Percentiles rank a stretch among this genome's conserved stretches.
phyloP scores from a whole-genome alignment of 2,329 filamentous ascomycete genomes.

The Lecanicillium sp. region DNA sequence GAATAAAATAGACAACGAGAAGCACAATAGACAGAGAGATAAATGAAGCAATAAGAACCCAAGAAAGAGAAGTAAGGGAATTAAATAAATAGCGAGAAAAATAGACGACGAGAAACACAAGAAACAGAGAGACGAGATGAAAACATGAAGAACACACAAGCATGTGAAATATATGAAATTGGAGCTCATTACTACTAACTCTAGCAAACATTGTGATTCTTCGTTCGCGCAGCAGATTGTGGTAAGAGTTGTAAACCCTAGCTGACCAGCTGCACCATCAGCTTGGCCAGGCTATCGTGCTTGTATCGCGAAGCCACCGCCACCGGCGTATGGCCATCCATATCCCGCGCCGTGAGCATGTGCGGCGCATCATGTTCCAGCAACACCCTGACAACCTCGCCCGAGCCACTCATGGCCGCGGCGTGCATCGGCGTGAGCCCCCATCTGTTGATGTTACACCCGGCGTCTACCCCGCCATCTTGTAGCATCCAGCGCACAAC shows the following conservation, averaged over 20 bases:
- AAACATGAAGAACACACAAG: no score
- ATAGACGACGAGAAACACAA: no score
- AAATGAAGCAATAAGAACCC: no score
- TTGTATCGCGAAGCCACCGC: conserved; percentile 8
- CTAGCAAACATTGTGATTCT: no score
- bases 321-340: conserved; percentile 8
- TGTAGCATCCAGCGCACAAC: conserved; percentile 11
- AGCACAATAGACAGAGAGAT: no score
- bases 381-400: conserved; percentile 5
- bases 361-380: conserved; percentile 2
- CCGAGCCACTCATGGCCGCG: conserved; percentile 9
- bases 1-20: no score
- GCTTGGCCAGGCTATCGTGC: conserved; percentile 8
- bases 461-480: conserved; percentile 2
- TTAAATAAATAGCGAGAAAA: no score
- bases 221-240: no score
- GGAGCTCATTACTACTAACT: no score
- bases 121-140: no score
- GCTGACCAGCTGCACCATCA: conserved; percentile 11
- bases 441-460: conserved; percentile 6
- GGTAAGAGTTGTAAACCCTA: not conserved
- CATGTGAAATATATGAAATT: no score
- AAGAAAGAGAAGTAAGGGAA: no score
- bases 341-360: conserved; percentile 7
- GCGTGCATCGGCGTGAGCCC: conserved; percentile 9